Evolutionary conservation across 2,329 filamentous ascomycete species (phyloP), one percentile per base, ranked within the genome.

Genomic region (Fusarium sp.): DNA sequence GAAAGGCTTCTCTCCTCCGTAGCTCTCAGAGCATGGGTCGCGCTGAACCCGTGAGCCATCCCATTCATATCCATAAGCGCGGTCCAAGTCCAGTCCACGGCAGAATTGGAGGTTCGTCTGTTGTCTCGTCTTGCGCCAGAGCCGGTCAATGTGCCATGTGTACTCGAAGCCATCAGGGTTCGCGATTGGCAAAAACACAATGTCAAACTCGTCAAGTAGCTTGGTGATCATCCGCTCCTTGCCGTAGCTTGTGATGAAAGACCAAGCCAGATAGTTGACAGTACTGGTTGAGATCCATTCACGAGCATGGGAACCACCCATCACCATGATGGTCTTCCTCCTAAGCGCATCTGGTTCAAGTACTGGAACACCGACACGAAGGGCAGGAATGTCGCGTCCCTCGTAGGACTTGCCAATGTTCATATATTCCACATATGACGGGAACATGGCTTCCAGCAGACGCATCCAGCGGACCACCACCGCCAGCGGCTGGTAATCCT

Each of bases 231-330:
- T 88, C 72, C 79, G 88, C 83, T 89, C 87, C 74, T 94, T 94
- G 69, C 93, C 94, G 81, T 96, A 97, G 6, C 91, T 90, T 1
- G 93, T 95, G 78, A 98, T 94, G 57, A 98, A 88, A 18, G 91
- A 94, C 90, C 97, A 98, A 11, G 96, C 95, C 33, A 98, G 86
- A 78, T 97, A 98, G 78, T 93, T 97, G 62, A 97, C 94, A 0
- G 95, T 97, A 78, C 93, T 97, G 1, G 93, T 95, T 56, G 95
- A 94, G 75, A 99, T 97, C 97, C 97, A 99, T 86, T 99, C 97
- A 41, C 97, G 91, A 4, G 95, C 96, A 82, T 98, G 97, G n/a
- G 94, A 88, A 58, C 96, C 96, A 64, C 95, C 97, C 5, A 92
- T 92, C 22, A 99, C 86, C 60, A 98, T 86, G 66, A 98, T 91